Conservation (phyloP, 2,329 filamentous ascomycete species). For the Aspergillus candidus region DNA sequence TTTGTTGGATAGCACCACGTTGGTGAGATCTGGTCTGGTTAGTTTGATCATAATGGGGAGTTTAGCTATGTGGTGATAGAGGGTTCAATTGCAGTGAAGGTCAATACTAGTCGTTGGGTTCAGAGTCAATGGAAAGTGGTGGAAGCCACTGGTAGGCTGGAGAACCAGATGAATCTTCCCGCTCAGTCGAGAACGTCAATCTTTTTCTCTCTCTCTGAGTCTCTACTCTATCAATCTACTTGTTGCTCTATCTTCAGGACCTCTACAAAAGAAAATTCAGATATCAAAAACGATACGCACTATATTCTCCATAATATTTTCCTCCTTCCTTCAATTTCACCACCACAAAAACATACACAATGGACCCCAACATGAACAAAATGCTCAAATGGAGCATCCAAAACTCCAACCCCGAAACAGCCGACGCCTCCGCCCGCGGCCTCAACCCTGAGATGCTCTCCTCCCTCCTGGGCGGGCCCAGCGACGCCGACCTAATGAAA, state of each 20-base stretch:
- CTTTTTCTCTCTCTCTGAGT: constrained; percentile 6
- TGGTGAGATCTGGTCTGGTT: too few relatives aligned
- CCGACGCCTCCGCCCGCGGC: constrained; percentile 30
- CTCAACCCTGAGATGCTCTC: constrained; percentile 66
- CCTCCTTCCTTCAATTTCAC: background rate
- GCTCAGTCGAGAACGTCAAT: constrained; percentile 14
- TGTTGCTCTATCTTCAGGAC: background rate
- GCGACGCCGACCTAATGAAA: constrained; percentile 88
- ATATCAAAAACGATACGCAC: background rate
- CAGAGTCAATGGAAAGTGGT: constrained; percentile 12
- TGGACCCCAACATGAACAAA: constrained; percentile 62
- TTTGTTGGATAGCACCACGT: too few relatives aligned
- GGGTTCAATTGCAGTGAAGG: background rate
- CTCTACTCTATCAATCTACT: constrained; percentile 4
- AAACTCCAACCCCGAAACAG: constrained; percentile 44
- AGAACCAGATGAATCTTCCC: constrained; percentile 20
- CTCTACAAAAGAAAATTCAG: too few relatives aligned
- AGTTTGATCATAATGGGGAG: too few relatives aligned
- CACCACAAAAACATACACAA: constrained; percentile 28
- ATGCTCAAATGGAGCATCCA: constrained; percentile 74
- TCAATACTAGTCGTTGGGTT: background rate
- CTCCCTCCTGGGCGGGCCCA: constrained; percentile 73
- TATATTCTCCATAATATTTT: background rate
- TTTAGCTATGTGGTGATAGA: background rate
- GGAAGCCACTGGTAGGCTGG: constrained; percentile 18